Percentiles rank a stretch among this genome's conserved stretches.
These are phyloP conservation scores for Cyclocybe cylindracea DNA, from an alignment of 768 basidiomycete genomes.

Conservation along the genomic window DNA sequence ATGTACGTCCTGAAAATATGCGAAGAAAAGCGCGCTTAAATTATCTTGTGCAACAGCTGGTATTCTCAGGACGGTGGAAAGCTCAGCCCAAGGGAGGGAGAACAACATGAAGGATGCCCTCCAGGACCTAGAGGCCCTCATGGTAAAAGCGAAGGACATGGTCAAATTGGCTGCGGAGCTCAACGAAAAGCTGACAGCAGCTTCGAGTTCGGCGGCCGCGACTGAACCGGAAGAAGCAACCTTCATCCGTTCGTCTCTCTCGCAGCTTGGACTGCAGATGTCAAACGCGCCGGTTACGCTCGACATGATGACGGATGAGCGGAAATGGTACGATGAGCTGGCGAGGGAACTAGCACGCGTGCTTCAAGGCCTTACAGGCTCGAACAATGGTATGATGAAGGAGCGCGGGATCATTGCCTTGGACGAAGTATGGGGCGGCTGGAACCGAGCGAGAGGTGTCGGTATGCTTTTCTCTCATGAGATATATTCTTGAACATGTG, in stretches of 20 bases:
- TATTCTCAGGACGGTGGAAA: constrained; percentile 76
- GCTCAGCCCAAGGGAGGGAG: constrained; percentile 61
- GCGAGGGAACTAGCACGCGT: constrained; percentile 81
- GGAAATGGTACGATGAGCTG: constrained; percentile 75
- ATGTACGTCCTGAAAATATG: constrained; percentile 14
- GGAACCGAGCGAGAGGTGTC: constrained; percentile 92
- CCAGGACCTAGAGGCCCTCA: constrained; percentile 86
- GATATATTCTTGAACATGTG: constrained; percentile 1
- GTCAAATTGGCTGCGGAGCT: constrained; percentile 87
- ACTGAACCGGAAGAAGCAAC: constrained; percentile 79
- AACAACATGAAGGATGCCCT: constrained; percentile 75
- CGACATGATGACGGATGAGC: constrained; percentile 86
- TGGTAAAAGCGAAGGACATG: constrained; percentile 92
- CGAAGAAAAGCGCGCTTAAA: constrained; percentile 12
- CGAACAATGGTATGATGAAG: constrained; percentile 66
- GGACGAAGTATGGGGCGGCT: constrained; percentile 94
- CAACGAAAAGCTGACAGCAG: constrained; percentile 73
- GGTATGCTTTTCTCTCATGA: constrained; percentile 48
- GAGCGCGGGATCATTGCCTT: constrained; percentile 80
- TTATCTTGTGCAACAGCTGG: constrained; percentile 53
- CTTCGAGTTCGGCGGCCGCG: constrained; percentile 26
- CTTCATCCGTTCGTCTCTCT: constrained; percentile 85
- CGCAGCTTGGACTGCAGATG: constrained; percentile 86
- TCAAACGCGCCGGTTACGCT: constrained; percentile 78
- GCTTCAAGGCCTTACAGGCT: constrained; percentile 46